These are phyloP conservation scores for Laetiporus sulphureus DNA, from an alignment of 1,284 basidiomycete species.

Conservation along the genomic window DNA sequence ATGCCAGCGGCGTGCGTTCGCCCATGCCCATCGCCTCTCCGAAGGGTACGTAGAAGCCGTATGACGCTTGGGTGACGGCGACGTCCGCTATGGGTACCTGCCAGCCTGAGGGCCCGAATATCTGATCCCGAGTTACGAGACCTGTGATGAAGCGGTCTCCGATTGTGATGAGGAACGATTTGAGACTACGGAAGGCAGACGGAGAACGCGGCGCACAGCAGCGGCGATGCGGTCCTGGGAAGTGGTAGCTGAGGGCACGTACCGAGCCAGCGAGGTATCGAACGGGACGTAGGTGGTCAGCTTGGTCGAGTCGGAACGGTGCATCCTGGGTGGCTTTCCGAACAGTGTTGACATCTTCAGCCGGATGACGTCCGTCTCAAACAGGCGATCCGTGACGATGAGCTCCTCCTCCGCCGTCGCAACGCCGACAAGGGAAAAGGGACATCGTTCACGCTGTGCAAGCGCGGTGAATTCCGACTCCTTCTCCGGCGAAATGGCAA, in stretches of 20 bases:
- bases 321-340: conserved; percentile 94
- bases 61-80: conserved; percentile 91
- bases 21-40: conserved; percentile 99
- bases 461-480: conserved; percentile 66
- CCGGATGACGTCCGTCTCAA: conserved; percentile 77
- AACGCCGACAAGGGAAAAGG: conserved; percentile 85
- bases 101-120: conserved; percentile 99
- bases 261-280: conserved; percentile 65
- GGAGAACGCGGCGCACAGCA: conserved; percentile 80
- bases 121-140: conserved; percentile 93
- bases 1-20: conserved; percentile 90
- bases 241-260: conserved; percentile 42
- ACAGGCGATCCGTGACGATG: conserved; percentile 84
- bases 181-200: conserved; percentile 92
- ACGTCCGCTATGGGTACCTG: conserved; percentile 98
- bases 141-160: conserved; percentile 95
- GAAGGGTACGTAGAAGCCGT: conserved; percentile 79
- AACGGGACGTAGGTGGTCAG: conserved; percentile 51
- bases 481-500: conserved; percentile 70
- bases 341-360: conserved; percentile 95
- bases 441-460: conserved; percentile 87
- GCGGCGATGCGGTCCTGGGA: conserved; percentile 42
- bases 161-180: conserved; percentile 97
- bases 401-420: conserved; percentile 82
- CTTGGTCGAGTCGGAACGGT: conserved; percentile 62